Percentiles rank a stretch among this genome's conserved stretches.
These are phyloP conservation scores for Debaryomycetaceae sp. DNA, from an alignment of 1,139 yeast species.

Conservation along the genomic window DNA sequence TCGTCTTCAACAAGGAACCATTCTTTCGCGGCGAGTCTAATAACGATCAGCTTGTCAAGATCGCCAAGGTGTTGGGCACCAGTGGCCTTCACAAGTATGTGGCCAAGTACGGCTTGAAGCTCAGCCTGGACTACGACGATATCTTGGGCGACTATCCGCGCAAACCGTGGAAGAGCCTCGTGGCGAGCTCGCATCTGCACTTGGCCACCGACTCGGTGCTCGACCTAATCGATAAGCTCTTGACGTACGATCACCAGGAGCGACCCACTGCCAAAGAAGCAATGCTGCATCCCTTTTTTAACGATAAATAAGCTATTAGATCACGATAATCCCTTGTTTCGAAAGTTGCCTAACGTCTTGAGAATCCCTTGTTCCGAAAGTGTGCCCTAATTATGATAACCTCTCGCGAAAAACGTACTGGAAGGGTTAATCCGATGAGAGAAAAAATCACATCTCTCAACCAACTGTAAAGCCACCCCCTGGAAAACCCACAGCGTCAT, in stretches of 20 bases:
- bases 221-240: conserved; percentile 54
- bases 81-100: conserved; percentile 52
- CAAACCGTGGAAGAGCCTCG: conserved; percentile 58
- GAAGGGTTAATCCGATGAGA: no score
- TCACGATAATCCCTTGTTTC: no score
- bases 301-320: no score
- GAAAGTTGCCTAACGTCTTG: no score
- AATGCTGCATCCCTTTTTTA: conserved; percentile 51
- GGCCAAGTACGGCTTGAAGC: conserved; percentile 47
- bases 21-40: conserved; percentile 72
- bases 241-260: conserved; percentile 63
- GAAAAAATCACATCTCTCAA: no score
- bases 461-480: no score
- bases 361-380: no score
- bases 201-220: conserved; percentile 51
- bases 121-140: conserved; percentile 58
- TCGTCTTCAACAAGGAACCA: conserved; percentile 66
- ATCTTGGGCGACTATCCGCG: conserved; percentile 54
- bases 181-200: conserved; percentile 40
- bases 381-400: no score
- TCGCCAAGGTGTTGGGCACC: conserved; percentile 68
- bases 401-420: no score
- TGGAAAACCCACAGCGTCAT: no score
- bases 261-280: conserved; percentile 72
- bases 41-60: conserved; percentile 70